These are phyloP conservation scores for Auriculariales sp. DNA, from an alignment of 768 basidiomycete species.

Conservation along the genomic window DNA sequence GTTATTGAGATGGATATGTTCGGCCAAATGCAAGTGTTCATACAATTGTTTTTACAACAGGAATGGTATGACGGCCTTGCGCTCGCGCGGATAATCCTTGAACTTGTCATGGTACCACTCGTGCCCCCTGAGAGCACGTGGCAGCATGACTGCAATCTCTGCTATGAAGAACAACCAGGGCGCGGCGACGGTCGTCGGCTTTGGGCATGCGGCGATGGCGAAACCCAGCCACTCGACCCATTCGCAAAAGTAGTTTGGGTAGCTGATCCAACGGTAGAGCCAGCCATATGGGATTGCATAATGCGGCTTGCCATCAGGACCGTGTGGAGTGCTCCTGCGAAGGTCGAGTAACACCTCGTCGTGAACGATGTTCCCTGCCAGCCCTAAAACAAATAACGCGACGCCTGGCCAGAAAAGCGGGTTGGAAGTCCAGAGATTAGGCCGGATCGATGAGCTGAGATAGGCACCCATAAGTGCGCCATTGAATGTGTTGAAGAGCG, in stretches of 20 bases:
- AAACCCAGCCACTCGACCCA: slow-evolving; percentile 93
- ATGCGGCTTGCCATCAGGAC: slow-evolving; percentile 20
- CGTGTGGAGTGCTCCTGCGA: slow-evolving; percentile 38
- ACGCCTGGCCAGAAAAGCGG: slow-evolving; percentile 46
- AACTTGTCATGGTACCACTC: slow-evolving; percentile 74
- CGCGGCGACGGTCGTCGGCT: slow-evolving; percentile 34
- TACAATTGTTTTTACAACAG: slow-evolving; percentile 28
- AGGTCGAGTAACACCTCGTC: slow-evolving; percentile 83
- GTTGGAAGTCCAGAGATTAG: slow-evolving; percentile 21
- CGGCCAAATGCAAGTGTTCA: neutral
- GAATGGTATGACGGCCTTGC: slow-evolving; percentile 71
- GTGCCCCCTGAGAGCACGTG: slow-evolving; percentile 70
- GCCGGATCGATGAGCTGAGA: slow-evolving; percentile 40
- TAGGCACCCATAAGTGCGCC: slow-evolving; percentile 57
- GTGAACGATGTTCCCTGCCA: slow-evolving; percentile 70
- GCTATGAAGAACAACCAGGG: slow-evolving; percentile 68
- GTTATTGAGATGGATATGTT: too few species aligned
- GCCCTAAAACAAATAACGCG: slow-evolving; percentile 52
- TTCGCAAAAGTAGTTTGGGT: slow-evolving; percentile 89
- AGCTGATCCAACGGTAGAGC: slow-evolving; percentile 66
- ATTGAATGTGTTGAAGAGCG: slow-evolving; percentile 59
- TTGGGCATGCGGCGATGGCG: slow-evolving; percentile 56
- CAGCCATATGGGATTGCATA: slow-evolving; percentile 73
- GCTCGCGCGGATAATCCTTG: slow-evolving; percentile 59
- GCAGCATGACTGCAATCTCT: slow-evolving; percentile 67